Percentiles rank a stretch among this genome's conserved stretches.
Evolutionary conservation across 306 rosid species (phyloP).

Genomic region (Pyrus bretschneideri): DNA sequence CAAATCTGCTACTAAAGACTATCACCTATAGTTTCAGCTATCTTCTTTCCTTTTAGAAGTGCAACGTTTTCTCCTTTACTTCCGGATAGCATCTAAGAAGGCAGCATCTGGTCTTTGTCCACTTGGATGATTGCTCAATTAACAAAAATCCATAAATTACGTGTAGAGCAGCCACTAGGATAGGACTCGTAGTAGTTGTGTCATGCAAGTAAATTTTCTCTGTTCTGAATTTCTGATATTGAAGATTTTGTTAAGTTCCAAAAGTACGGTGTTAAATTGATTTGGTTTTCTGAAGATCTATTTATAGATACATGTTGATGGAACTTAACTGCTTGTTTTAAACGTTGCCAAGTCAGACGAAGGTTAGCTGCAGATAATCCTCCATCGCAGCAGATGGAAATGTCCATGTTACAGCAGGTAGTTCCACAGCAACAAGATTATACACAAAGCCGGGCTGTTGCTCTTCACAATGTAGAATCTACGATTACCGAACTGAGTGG

Average conservation of each 20-base stretch:
- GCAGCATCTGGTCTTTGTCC: not conserved
- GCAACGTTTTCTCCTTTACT: not conserved
- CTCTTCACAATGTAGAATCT: slow-evolving; percentile 91
- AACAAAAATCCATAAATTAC: not conserved
- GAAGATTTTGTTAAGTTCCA: not conserved
- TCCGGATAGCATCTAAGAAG: not conserved
- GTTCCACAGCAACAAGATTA: slow-evolving; percentile 73
- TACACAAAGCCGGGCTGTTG: slow-evolving; percentile 60
- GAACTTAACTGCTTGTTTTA: slow-evolving; percentile 18
- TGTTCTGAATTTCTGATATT: not conserved
- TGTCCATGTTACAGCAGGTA: slow-evolving; percentile 95
- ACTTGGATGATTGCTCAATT: not conserved
- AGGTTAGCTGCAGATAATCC: slow-evolving; percentile 75
- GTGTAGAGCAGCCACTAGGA: not conserved
- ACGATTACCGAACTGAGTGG: slow-evolving; percentile 94
- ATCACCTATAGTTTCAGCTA: not conserved
- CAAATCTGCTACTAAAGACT: not conserved
- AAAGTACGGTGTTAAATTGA: not conserved
- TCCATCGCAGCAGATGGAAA: slow-evolving; percentile 91
- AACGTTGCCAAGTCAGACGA: slow-evolving; percentile 54
- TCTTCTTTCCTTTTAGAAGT: not conserved
- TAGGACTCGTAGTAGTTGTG: too few species aligned
- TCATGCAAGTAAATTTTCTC: not conserved
- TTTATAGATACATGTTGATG: slow-evolving; percentile 1
- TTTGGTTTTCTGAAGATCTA: not conserved